Evolutionary conservation across 768 basidiomycete genomes (phyloP).

Genomic region (Phylloporus sp.): DNA sequence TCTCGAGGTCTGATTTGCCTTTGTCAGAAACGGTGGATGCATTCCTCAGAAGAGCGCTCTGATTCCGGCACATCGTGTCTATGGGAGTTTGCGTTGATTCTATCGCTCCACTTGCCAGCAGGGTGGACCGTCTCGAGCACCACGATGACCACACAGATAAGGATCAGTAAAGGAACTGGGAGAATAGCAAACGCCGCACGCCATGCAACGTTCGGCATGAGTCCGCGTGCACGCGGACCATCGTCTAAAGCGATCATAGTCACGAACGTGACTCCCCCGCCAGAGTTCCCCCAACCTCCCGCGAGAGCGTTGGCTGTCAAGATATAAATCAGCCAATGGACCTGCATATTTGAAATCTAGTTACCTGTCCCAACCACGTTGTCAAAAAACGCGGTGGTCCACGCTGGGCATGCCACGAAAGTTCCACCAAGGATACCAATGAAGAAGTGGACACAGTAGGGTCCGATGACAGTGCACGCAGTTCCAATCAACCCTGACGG

Average conservation of each 20-base stretch:
- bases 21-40: slow-evolving; percentile 14
- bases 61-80: too few relatives aligned
- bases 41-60: too few relatives aligned
- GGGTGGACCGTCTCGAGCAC: slow-evolving; percentile 6
- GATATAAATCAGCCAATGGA: not conserved
- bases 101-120: slow-evolving; percentile 8
- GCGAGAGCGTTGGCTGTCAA: slow-evolving; percentile 4
- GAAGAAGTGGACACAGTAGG: slow-evolving; percentile 49
- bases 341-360: not conserved
- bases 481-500: slow-evolving; percentile 22
- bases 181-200: slow-evolving; percentile 50
- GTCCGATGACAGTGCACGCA: slow-evolving; percentile 34
- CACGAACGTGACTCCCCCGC: slow-evolving; percentile 7
- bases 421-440: slow-evolving; percentile 57
- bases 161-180: slow-evolving; percentile 49
- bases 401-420: slow-evolving; percentile 57
- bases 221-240: slow-evolving; percentile 31
- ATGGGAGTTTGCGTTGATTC: not conserved
- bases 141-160: slow-evolving; percentile 29
- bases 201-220: slow-evolving; percentile 45
- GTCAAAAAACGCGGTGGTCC: slow-evolving; percentile 60
- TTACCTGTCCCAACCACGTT: slow-evolving; percentile 39
- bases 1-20: slow-evolving; percentile 22
- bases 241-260: slow-evolving; percentile 33
- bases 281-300: slow-evolving; percentile 1